Base-by-base conservation (phyloP, 371 early-diverging fungal genomes). In the Vittaforma corneae region DNA sequence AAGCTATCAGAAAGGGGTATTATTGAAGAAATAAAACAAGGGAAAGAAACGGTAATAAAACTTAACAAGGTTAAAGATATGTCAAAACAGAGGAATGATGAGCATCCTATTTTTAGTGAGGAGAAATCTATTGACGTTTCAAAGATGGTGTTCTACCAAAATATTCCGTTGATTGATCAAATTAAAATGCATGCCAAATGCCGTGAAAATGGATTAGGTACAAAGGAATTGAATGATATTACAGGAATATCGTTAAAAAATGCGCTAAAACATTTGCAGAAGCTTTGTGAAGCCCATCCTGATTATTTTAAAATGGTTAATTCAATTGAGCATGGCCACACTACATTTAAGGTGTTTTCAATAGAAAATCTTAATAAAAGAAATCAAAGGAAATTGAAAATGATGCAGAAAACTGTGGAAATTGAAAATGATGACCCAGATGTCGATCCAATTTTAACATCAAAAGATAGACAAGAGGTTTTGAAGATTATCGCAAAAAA, bases 401-500 rank as follows among this genome's bases (percentile, higher is more conserved):
- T 9, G 40, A 40, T 40, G 40, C 40, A 40, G n/a, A n/a, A n/a
- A 11, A 40, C 9, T 40, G 9, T 24, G 30, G 1, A 46, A 33
- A 1, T 46, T n/a, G 28, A 4, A 51, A 1, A 29, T 24, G 29
- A 35, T 42, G 24, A 33, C n/a, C n/a, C n/a, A n/a, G n/a, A n/a
- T n/a, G n/a, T n/a, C n/a, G n/a, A n/a, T n/a, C n/a, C n/a, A 44
- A 26, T 24, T 35, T 48, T 63, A 34, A 65, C 68, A 2, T 22
- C 24, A 18, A 60, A 68, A n/a, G 65, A 63, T 18, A 50, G 71
- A 53, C 51, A 65, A 29, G 32, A 26, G 16, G 72, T 66, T 48
- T 47, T 75, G 2, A 46, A 45, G 34, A n/a, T 51, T 24, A 29
- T 72, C 4, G 34, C 70, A 29, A 33, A 65, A 33, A 47, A 56